These are phyloP conservation scores for Sphagnurus paluster DNA, from an alignment of 1,284 basidiomycete species.

Conservation along the genomic window DNA sequence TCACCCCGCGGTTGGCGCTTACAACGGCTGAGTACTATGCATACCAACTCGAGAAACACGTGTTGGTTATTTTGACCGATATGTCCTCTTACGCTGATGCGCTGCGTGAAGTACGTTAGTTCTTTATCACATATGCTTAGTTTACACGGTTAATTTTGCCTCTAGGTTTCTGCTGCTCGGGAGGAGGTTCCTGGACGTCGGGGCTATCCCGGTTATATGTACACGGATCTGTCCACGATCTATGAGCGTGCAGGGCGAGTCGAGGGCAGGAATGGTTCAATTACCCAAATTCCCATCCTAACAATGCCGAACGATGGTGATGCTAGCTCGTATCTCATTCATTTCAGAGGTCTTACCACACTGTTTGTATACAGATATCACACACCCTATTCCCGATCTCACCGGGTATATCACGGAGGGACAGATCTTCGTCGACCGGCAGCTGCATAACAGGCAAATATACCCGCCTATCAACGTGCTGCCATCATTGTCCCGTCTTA, in stretches of 20 bases:
- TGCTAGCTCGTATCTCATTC: slow-evolving; percentile 26
- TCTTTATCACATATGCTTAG: not conserved
- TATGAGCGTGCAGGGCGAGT: slow-evolving; percentile 99
- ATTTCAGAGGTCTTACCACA: slow-evolving; percentile 21
- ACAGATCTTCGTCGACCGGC: slow-evolving; percentile 98
- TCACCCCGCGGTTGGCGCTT: slow-evolving; percentile 96
- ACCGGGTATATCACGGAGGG: slow-evolving; percentile 99
- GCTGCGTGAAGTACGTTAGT: slow-evolving; percentile 85
- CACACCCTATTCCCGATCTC: slow-evolving; percentile 99
- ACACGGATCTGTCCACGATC: slow-evolving; percentile 97
- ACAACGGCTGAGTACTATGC: slow-evolving; percentile 99
- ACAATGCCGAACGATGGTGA: slow-evolving; percentile 99
- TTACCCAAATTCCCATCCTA: slow-evolving; percentile 99
- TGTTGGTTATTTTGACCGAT: slow-evolving; percentile 97
- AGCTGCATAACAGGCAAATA: slow-evolving; percentile 93
- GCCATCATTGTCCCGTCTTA: slow-evolving; percentile 96
- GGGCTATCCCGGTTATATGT: slow-evolving; percentile 99
- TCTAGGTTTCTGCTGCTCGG: slow-evolving; percentile 92
- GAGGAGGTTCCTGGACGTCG: slow-evolving; percentile 99
- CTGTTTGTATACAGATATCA: slow-evolving; percentile 79
- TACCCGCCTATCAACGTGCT: slow-evolving; percentile 99
- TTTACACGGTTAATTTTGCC: slow-evolving; percentile 5
- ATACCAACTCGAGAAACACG: slow-evolving; percentile 99
- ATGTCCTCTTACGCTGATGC: slow-evolving; percentile 99
- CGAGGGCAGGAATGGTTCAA: slow-evolving; percentile 96